These are phyloP conservation scores for Elsinoe necatrix DNA, from an alignment of 2,329 filamentous ascomycete genomes.

Conservation along the genomic window DNA sequence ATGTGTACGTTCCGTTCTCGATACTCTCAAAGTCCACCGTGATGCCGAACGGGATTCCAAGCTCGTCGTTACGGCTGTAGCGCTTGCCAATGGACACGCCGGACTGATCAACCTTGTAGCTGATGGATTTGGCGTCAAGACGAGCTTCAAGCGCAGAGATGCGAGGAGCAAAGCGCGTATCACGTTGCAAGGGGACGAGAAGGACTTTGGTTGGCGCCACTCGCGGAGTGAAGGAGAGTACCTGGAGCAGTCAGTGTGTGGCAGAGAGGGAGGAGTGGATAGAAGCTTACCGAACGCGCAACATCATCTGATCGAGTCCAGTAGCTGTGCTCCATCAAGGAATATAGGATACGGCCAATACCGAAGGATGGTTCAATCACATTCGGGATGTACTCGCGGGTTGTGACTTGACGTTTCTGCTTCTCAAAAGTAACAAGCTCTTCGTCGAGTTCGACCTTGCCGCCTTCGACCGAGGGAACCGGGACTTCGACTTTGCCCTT, in stretches of 20 bases:
- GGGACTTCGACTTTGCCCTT: conserved; percentile 69
- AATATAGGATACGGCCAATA: conserved; percentile 90
- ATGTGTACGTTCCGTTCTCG: conserved; percentile 75
- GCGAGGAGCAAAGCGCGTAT: conserved; percentile 71
- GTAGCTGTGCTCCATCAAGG: conserved; percentile 88
- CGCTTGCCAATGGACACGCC: conserved; percentile 90
- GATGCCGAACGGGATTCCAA: conserved; percentile 87
- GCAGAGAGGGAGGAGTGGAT: neutral
- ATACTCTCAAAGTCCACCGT: conserved; percentile 95
- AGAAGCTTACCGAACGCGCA: conserved; percentile 65
- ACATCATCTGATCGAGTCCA: conserved; percentile 83
- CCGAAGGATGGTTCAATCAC: conserved; percentile 87
- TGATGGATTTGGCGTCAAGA: conserved; percentile 67
- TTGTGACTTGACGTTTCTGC: conserved; percentile 71
- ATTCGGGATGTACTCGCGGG: conserved; percentile 86
- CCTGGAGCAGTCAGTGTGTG: conserved; percentile 32
- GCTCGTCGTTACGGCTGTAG: conserved; percentile 89
- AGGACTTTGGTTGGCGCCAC: conserved; percentile 94
- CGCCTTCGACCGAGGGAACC: conserved; percentile 57
- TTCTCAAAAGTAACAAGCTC: conserved; percentile 79
- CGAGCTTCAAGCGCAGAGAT: conserved; percentile 63
- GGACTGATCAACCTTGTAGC: conserved; percentile 81
- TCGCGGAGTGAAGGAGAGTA: conserved; percentile 64
- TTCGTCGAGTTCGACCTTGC: conserved; percentile 69
- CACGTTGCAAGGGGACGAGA: conserved; percentile 77